Conservation (phyloP, 2,329 filamentous ascomycete genomes). For the Alternaria viburni region DNA sequence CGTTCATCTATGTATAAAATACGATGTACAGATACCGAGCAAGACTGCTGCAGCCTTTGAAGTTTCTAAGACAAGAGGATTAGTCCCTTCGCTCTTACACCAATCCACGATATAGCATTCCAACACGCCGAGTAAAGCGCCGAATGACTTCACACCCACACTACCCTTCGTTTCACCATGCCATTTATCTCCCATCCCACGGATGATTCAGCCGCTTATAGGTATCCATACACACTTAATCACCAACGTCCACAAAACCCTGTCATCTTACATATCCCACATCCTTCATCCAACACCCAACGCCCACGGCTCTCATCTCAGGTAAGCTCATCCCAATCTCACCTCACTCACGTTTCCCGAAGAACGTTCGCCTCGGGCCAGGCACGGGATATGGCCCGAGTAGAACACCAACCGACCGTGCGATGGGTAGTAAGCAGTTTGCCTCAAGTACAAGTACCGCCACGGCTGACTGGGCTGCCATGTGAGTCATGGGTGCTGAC, state of each 20-base stretch:
- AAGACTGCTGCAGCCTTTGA: not conserved
- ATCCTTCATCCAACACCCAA: not conserved
- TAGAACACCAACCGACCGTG: not conserved
- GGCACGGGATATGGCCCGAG: not conserved
- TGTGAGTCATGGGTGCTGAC: constrained; percentile 11
- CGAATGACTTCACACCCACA: not conserved
- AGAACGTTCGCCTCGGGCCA: not conserved
- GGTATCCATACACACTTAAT: not conserved
- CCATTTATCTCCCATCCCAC: not conserved
- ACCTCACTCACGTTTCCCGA: not conserved
- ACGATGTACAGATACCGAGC: not conserved
- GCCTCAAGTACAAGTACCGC: not conserved
- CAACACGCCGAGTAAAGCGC: not conserved
- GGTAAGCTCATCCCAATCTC: not conserved
- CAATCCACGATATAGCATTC: not conserved
- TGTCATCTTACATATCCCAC: not conserved
- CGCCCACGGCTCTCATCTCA: not conserved
- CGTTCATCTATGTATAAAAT: not conserved
- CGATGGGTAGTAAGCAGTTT: not conserved
- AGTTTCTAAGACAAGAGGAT: not conserved
- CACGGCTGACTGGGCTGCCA: not conserved
- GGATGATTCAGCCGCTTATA: not conserved
- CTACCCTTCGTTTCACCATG: not conserved
- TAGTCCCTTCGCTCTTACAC: not conserved
- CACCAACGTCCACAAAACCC: not conserved